A percentile compares a stretch with the other conserved stretches of the same genome.
These are phyloP conservation scores for Amanita brunnescens DNA, from an alignment of 768 basidiomycete species.

Conservation along the genomic window DNA sequence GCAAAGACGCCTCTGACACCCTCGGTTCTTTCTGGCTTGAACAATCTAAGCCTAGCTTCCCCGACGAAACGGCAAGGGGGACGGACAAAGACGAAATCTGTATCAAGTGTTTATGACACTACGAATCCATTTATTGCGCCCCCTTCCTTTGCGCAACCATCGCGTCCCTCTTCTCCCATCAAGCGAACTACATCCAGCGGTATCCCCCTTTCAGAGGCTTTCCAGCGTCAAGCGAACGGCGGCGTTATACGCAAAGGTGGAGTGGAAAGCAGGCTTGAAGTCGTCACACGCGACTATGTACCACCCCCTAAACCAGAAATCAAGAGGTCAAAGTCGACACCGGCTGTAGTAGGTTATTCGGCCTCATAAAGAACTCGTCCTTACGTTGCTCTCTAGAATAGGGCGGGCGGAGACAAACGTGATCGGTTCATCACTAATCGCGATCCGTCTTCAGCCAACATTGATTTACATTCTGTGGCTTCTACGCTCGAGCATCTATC, in stretches of 20 bases:
- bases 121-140: constrained; percentile 57
- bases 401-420: constrained; percentile 35
- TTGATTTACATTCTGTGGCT: constrained; percentile 34
- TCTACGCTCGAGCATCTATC: constrained; percentile 49
- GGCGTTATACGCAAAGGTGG: constrained; percentile 75
- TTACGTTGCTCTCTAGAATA: constrained; percentile 25
- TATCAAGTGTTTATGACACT: constrained; percentile 33
- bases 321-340: constrained; percentile 69
- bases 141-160: constrained; percentile 16
- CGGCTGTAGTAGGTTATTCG: constrained; percentile 39
- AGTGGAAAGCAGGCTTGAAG: constrained; percentile 67
- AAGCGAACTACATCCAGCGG: constrained; percentile 46
- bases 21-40: constrained; percentile 32
- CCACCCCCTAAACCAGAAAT: constrained; percentile 54
- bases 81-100: constrained; percentile 21
- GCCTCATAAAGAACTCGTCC: constrained; percentile 6
- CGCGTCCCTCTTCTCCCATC: constrained; percentile 53
- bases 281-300: constrained; percentile 69
- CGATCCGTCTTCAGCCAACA: constrained; percentile 34
- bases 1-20: constrained; percentile 44
- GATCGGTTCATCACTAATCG: constrained; percentile 69
- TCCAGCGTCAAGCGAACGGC: constrained; percentile 52
- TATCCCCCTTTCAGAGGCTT: constrained; percentile 41
- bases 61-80: constrained; percentile 19
- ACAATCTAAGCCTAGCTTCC: constrained; percentile 32